Evolutionary conservation across 371 early-diverging fungal genomes (phyloP).

Genomic region (Dinochytrium kinnereticum): DNA sequence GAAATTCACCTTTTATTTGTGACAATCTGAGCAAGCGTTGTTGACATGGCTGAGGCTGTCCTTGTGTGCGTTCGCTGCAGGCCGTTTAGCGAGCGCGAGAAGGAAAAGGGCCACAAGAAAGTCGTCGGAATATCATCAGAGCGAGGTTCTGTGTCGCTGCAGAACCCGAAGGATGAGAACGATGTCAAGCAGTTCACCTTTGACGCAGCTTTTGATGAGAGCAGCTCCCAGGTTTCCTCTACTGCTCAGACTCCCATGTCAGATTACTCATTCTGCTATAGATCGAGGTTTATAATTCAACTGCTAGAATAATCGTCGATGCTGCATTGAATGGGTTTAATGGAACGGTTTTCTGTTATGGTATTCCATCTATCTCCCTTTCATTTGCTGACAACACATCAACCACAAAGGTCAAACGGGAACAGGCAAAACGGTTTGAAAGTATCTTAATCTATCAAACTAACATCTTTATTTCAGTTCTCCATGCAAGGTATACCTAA

Average conservation of each 20-base stretch:
- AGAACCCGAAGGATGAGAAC: constrained; percentile 50
- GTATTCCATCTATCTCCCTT: constrained; percentile 32
- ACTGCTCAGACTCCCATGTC: neutral
- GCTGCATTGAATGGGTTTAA: constrained; percentile 63
- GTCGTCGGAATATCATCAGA: constrained; percentile 43
- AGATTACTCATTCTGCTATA: constrained; percentile 19
- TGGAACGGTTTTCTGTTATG: constrained; percentile 67
- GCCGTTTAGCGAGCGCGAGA: constrained; percentile 62
- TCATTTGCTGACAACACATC: neutral
- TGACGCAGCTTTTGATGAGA: constrained; percentile 61
- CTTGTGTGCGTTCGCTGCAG: constrained; percentile 61
- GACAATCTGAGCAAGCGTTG: neutral
- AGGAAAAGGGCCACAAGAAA: constrained; percentile 52
- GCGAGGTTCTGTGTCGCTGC: constrained; percentile 39
- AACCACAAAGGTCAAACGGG: constrained; percentile 51
- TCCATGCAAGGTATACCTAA: constrained; percentile 65
- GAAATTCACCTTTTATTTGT: neutral
- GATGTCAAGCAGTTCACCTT: constrained; percentile 59
- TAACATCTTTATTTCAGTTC: constrained; percentile 36
- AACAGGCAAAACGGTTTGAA: constrained; percentile 45
- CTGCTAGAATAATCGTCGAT: constrained; percentile 59
- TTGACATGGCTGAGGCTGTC: constrained; percentile 46
- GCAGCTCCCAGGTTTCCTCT: constrained; percentile 45
- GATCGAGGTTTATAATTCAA: constrained; percentile 59
- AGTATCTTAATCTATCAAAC: neutral